Evolutionary conservation across 2,329 filamentous ascomycete species (phyloP).

Genomic region (Acephala macrosclerotiorum): DNA sequence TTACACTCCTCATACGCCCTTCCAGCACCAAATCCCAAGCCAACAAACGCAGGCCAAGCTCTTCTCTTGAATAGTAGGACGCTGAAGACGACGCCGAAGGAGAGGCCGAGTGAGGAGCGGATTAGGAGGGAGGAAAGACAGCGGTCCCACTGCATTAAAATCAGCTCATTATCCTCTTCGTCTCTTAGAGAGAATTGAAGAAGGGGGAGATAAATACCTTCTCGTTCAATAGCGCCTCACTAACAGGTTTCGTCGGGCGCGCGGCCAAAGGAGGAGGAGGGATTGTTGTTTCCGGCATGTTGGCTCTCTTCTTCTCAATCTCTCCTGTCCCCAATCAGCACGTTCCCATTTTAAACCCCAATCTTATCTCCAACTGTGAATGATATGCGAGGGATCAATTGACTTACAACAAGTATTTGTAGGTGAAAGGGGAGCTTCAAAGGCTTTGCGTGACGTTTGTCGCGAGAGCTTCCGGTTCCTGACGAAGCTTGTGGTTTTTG

Average conservation of each 20-base stretch:
- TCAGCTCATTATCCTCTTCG: background rate
- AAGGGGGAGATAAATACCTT: constrained; percentile 68
- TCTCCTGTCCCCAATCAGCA: background rate
- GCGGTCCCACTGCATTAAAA: constrained; percentile 82
- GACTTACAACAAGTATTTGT: background rate
- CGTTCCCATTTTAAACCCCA: background rate
- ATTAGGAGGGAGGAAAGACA: constrained; percentile 97
- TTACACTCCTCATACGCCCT: constrained; percentile 99
- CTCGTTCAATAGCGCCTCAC: constrained; percentile 97
- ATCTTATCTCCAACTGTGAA: background rate
- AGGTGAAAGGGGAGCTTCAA: background rate
- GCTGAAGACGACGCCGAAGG: constrained; percentile 98
- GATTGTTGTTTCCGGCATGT: constrained; percentile 43
- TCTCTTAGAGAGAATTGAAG: background rate
- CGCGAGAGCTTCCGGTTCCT: constrained; percentile 11
- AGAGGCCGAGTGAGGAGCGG: constrained; percentile 93
- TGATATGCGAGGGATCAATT: background rate
- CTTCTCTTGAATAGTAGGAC: constrained; percentile 97
- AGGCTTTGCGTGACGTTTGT: background rate
- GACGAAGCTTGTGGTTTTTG: constrained; percentile 7
- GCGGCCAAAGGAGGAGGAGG: constrained; percentile 70
- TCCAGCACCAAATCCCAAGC: constrained; percentile 93
- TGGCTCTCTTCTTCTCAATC: constrained; percentile 5
- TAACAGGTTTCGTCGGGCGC: constrained; percentile 80
- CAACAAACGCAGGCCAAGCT: constrained; percentile 96